Evolutionary conservation across 2,329 filamentous ascomycete species (phyloP).

Genomic region (Monilinia fructigena): DNA sequence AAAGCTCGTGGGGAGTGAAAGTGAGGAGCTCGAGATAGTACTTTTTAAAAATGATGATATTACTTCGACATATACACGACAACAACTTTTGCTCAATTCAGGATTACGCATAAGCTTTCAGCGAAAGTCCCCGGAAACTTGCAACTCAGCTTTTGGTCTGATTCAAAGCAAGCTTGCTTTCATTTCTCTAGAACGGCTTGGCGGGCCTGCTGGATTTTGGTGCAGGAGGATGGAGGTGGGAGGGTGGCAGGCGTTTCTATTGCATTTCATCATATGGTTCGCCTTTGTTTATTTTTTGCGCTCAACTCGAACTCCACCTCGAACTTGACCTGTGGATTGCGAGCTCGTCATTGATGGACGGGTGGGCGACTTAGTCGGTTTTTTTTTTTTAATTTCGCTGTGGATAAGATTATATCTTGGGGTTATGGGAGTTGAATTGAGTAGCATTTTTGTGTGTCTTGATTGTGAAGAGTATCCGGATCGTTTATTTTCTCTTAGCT

Average conservation of each 20-base stretch:
- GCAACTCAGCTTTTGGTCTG: slow-evolving; percentile 22
- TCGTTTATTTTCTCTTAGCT: slow-evolving; percentile 12
- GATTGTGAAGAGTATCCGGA: slow-evolving; percentile 17
- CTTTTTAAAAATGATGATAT: slow-evolving; percentile 4
- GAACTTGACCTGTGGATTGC: slow-evolving; percentile 3
- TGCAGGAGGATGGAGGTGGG: slow-evolving; percentile 12
- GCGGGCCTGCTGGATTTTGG: slow-evolving; percentile 21
- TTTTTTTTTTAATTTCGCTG: slow-evolving; percentile 9
- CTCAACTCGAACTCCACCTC: slow-evolving; percentile 10
- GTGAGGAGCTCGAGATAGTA: slow-evolving; percentile 3
- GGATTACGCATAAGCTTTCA: slow-evolving; percentile 21
- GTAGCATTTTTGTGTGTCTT: slow-evolving; percentile 18
- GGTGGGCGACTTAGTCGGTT: neutral
- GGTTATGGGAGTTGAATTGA: slow-evolving; percentile 18
- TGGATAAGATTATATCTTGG: slow-evolving; percentile 21
- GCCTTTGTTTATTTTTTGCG: slow-evolving; percentile 10
- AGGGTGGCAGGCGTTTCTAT: slow-evolving; percentile 15
- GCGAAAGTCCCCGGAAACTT: slow-evolving; percentile 18
- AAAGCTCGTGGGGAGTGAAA: slow-evolving; percentile 49
- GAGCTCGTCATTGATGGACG: slow-evolving; percentile 12
- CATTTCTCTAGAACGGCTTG: slow-evolving; percentile 21
- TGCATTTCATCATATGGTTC: slow-evolving; percentile 18
- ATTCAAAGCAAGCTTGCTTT: slow-evolving; percentile 18
- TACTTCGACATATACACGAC: slow-evolving; percentile 19
- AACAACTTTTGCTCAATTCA: slow-evolving; percentile 18